Evolutionary conservation across 2,329 filamentous ascomycete genomes (phyloP), one percentile per base, ranked within the genome.

Genomic region (Botrytis medusae): DNA sequence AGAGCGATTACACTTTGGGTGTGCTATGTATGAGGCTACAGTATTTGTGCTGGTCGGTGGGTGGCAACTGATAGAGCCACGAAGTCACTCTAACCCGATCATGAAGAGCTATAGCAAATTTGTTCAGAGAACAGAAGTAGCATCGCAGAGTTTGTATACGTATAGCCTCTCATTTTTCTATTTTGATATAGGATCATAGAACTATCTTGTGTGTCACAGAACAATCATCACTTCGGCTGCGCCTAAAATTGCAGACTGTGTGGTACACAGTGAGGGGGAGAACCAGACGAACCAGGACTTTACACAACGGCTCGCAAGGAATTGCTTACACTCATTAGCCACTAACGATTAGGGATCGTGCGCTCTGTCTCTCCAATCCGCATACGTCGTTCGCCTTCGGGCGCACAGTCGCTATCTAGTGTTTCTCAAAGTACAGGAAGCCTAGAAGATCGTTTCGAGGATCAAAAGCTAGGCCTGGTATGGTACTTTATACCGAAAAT

Each of bases 371-470:
- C 65, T 57, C n/a, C n/a, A 69, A 51, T 32, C 40, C 18, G 46
- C 29, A 63, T 37, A 18, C 34, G 22, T 32, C 64, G 34, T 57
- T 14, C n/a, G 4, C 18, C 25, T 54, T 54, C 29, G 12, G 37
- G 51, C 32, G 34, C 65, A 42, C 64, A 68, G 64, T 54, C 46
- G 12, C 7, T 32, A 18, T 32, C 65, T 37, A 57, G 25, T 69
- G 65, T 69, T 69, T 59, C 65, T 29, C 48, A 37, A n/a, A 68
- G 65, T 40, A 69, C 51, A 42, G 20, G 40, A 42, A n/a, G 54
- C 48, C 25, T 37, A 69, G 40, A 51, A 57, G 48, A 32, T 57
- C 37, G 25, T 68, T 57, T 57, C 34, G 34, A 68, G 34, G 65
- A 57, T 37, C n/a, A 48, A 69, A 42, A 42, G 32, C 65, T 32